These are phyloP conservation scores for Cryphonectria naterciae DNA, from an alignment of 2,329 filamentous ascomycete genomes.

Conservation along the genomic window DNA sequence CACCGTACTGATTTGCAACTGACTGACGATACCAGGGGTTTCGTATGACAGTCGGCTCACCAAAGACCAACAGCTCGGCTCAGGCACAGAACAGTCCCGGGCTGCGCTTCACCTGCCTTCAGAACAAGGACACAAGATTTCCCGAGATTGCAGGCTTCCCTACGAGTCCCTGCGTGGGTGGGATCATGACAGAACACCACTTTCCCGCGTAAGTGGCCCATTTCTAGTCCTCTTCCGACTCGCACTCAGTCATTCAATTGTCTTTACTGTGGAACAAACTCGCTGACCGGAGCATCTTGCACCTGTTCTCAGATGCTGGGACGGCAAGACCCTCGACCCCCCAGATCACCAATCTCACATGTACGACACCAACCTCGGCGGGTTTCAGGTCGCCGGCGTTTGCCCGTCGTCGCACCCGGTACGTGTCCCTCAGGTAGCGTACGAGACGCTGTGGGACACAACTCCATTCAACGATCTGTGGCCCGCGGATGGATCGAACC, in stretches of 20 bases:
- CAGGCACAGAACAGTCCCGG: conserved; percentile 27
- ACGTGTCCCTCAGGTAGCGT: conserved; percentile 41
- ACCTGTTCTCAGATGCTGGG: conserved; percentile 53
- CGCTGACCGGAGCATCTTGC: background rate
- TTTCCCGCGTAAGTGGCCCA: conserved; percentile 36
- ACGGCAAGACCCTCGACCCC: conserved; percentile 60
- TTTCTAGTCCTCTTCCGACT: too few relatives aligned
- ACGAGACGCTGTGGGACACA: conserved; percentile 52
- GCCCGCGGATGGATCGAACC: conserved; percentile 40
- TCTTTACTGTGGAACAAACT: too few relatives aligned
- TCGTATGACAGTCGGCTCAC: conserved; percentile 46
- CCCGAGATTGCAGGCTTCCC: conserved; percentile 47
- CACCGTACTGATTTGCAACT: too few relatives aligned
- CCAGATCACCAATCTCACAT: conserved; percentile 49
- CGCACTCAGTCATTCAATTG: too few relatives aligned
- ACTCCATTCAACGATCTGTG: conserved; percentile 43
- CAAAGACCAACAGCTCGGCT: conserved; percentile 30
- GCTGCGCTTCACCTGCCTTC: conserved; percentile 47
- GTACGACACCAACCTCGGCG: conserved; percentile 36
- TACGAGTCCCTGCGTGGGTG: conserved; percentile 42
- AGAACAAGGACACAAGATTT: conserved; percentile 45
- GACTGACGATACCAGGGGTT: conserved; percentile 40
- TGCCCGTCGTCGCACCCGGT: conserved; percentile 39
- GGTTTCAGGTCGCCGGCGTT: conserved; percentile 33
- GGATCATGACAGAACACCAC: conserved; percentile 48